Evolutionary conservation across 2,329 filamentous ascomycete species (phyloP).

Genomic region (Lasiodiplodia theobromae): DNA sequence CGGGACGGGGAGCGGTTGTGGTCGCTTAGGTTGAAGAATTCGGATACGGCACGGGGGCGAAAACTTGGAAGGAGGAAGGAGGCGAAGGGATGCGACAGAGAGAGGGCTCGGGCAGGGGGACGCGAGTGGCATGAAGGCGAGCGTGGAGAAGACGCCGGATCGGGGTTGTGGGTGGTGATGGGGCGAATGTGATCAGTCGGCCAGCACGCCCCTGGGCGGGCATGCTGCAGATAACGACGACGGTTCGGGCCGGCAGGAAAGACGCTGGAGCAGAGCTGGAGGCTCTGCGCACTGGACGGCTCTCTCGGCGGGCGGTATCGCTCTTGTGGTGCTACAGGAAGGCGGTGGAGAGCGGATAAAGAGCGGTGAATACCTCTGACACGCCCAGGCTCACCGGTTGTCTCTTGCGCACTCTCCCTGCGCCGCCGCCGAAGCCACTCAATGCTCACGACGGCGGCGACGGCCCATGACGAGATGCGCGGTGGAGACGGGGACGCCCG

Average conservation of each 20-base stretch:
- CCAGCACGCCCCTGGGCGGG: conserved; percentile 2
- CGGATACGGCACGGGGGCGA: neutral
- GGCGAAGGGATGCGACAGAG: neutral
- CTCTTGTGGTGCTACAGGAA: conserved; percentile 10
- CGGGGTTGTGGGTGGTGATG: neutral
- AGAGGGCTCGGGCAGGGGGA: neutral
- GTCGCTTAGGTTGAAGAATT: conserved; percentile 1
- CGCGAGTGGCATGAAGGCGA: neutral
- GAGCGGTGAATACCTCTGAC: conserved; percentile 18
- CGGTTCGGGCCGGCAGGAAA: conserved; percentile 21
- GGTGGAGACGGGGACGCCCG: conserved; percentile 15
- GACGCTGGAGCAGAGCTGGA: conserved; percentile 8
- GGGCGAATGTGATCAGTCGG: conserved; percentile 16
- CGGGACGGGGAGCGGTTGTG: conserved; percentile 12
- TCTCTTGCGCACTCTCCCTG: neutral
- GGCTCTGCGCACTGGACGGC: conserved; percentile 22
- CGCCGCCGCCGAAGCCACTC: neutral
- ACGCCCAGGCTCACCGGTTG: conserved; percentile 21
- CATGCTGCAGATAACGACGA: conserved; percentile 21
- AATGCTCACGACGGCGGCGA: neutral
- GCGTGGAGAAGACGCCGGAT: conserved; percentile 14
- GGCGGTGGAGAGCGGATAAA: conserved; percentile 19
- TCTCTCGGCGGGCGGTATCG: conserved; percentile 14
- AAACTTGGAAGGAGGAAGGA: neutral
- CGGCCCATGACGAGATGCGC: conserved; percentile 14